Evolutionary conservation across 306 rosid species (phyloP), one percentile per base, ranked within the genome.

Genomic region (Erythrophleum fordii): DNA sequence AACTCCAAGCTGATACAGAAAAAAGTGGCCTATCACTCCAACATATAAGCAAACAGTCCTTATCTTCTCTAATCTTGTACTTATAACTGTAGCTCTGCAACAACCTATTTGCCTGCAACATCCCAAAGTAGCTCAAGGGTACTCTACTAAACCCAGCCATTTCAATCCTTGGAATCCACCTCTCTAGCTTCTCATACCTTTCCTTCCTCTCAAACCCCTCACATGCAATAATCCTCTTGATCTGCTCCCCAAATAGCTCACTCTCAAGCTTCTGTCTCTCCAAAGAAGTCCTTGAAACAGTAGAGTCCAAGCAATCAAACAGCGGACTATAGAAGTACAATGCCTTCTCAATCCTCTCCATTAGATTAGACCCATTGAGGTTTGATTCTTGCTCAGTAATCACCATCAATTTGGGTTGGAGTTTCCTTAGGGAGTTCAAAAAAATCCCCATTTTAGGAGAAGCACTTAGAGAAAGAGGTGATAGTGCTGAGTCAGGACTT

Each of bases 341-440:
- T 26, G 97, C 93, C 66, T 76, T 83, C 28, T 76, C 55, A 29
- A 91, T 81, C 83, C 97, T 91, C 76, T 95, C 99, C 89, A 85
- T 78, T 23, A 95, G 73, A 39, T 77, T 84, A 16, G 80, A 84
- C 20, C 94, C 94, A 58, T 88, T 94, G 70, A 90, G 88, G 85
- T 95, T 88, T n/a, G 99, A 87, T 79, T 95, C 97, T 64, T 95
- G 99, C 83, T 95, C 99, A 1, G 97, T 92, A 14, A 95, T 58
- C 44, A 95, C 94, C 76, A 91, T 45, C 11, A 95, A 56, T 67
- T 92, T 95, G 0, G 97, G 97, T 20, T 93, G 77, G 17, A 95
- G 84, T 18, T 85, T 88, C 75, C 90, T 64, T 14, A 92, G 81
- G 6, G 89, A 77, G 6, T 75, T 87, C 26, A 92, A 68, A 77